Evolutionary conservation across 495 filamentous ascomycete species (phyloP), one percentile per base, ranked within the genome.

Genomic region (Aspergillus funiculosus): DNA sequence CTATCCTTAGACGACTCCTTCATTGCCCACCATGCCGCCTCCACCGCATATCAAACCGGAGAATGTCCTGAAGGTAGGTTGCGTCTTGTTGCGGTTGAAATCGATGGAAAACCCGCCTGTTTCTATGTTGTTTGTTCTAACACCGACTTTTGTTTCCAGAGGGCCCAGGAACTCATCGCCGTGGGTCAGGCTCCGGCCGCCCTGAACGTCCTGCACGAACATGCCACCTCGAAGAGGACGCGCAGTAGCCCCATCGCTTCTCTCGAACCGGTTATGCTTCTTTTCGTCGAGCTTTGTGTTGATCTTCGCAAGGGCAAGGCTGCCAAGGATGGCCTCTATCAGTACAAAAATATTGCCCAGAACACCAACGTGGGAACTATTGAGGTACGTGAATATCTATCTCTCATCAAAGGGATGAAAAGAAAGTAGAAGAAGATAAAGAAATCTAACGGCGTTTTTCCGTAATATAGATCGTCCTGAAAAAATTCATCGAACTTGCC

Each of bases 261-360:
- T 14, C 75, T 98, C 54, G 92, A 98, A 78, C 92, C 94, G 54
- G 90, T 97, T 39, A 97, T 98, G 92, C 75, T 97, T 66, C 80
- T 94, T 42, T 85, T 97, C 58, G 92, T 98, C 55, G 92, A 98
- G 71, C 79, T 95, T 29, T 94, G 85, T 52, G 92, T 98, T 53
- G 89, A 95, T 58, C 82, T 96, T 56, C 85, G 89, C 70, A 97
- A 96, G 68, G 92, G 91, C 47, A 98, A 97, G 68, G 77, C 90
- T 21, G 92, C 92, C 66, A 98, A 98, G 75, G 92, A 98, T 76
- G 92, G 92, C 39, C 76, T 98, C 21, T 98, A 97, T 60, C 89
- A 95, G 58, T 98, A 98, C 79, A 98, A 98, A 78, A 98, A 98
- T 64, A 95, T 95, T 54, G 87, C 88, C 36, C 92, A 98, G 69